Percentiles rank a stretch among this genome's conserved stretches.
These are phyloP conservation scores for Benincasa hispida DNA, from an alignment of 306 rosid genomes.

Conservation along the genomic window DNA sequence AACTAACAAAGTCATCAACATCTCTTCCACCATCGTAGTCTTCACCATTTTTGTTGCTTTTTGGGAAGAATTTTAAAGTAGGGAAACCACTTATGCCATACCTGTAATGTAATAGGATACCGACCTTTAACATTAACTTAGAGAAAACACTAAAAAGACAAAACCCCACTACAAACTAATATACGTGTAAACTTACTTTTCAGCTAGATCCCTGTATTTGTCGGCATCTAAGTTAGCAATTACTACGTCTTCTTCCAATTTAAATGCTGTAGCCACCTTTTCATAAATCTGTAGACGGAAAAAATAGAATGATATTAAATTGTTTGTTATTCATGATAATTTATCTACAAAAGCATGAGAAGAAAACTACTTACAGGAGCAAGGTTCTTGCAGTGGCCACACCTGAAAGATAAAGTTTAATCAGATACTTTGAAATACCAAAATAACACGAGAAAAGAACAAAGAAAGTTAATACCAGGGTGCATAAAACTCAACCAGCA, in stretches of 20 bases:
- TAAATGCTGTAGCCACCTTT: slow-evolving; percentile 75
- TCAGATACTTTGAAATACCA: not conserved
- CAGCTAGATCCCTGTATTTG: slow-evolving; percentile 54
- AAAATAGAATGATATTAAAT: not conserved
- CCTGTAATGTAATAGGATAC: slow-evolving; percentile 22
- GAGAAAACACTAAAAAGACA: not conserved
- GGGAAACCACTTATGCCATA: slow-evolving; percentile 70
- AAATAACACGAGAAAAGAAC: not conserved
- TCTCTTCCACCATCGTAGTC: slow-evolving; percentile 65
- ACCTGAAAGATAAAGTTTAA: slow-evolving; percentile 33
- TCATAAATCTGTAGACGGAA: slow-evolving; percentile 44
- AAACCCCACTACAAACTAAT: not conserved
- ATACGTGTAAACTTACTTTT: slow-evolving; percentile 43
- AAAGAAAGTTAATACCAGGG: slow-evolving; percentile 53
- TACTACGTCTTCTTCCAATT: slow-evolving; percentile 52
- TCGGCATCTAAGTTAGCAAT: slow-evolving; percentile 74
- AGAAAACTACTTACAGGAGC: slow-evolving; percentile 57
- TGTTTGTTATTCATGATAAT: not conserved
- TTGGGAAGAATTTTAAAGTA: slow-evolving; percentile 73
- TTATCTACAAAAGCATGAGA: not conserved
- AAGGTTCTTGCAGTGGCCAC: slow-evolving; percentile 90
- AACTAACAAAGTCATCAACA: slow-evolving; percentile 57
- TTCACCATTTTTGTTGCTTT: slow-evolving; percentile 68
- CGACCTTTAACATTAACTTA: not conserved
- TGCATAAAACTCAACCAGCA: slow-evolving; percentile 86